phyloP scores from a whole-genome alignment of 2,329 filamentous ascomycete genomes.

The Cladosporium sp. region DNA sequence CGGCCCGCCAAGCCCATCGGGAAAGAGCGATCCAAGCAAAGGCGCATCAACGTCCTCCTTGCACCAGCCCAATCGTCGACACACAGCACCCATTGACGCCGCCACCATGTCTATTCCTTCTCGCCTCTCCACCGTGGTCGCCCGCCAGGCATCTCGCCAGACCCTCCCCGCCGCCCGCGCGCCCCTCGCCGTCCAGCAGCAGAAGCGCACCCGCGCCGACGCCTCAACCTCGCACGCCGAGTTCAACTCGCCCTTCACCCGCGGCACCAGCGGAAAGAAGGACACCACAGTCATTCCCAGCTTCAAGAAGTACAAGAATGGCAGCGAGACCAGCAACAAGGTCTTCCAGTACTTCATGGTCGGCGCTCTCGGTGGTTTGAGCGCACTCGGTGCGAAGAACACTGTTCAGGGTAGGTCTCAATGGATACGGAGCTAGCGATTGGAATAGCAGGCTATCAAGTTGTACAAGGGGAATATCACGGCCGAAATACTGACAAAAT shows the following conservation, averaged over 20 bases:
- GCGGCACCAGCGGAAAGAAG: constrained; percentile 31
- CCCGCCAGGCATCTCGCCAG: constrained; percentile 45
- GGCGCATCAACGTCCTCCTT: constrained; percentile 11
- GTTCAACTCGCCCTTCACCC: constrained; percentile 55
- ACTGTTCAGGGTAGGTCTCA: constrained; percentile 83
- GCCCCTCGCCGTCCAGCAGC: constrained; percentile 33
- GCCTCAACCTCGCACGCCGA: constrained; percentile 37
- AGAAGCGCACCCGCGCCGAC: constrained; percentile 39
- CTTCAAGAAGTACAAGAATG: constrained; percentile 82
- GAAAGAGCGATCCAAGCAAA: neutral
- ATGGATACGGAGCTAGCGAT: neutral
- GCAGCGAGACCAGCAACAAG: constrained; percentile 69
- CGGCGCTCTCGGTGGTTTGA: constrained; percentile 85
- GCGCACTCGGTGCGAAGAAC: constrained; percentile 91
- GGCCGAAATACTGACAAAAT: neutral
- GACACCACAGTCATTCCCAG: constrained; percentile 72
- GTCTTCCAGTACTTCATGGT: constrained; percentile 98
- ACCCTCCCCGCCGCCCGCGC: constrained; percentile 44
- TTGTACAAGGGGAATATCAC: neutral
- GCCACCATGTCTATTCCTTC: constrained; percentile 48
- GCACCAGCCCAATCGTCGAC: constrained; percentile 12
- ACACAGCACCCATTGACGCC: constrained; percentile 13
- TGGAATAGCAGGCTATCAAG: neutral
- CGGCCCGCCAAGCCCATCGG: neutral
- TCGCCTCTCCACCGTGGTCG: constrained; percentile 42